Evolutionary conservation across 73 alveolate genomes (phyloP).

Genomic region (Tetrahymena thermophila): DNA sequence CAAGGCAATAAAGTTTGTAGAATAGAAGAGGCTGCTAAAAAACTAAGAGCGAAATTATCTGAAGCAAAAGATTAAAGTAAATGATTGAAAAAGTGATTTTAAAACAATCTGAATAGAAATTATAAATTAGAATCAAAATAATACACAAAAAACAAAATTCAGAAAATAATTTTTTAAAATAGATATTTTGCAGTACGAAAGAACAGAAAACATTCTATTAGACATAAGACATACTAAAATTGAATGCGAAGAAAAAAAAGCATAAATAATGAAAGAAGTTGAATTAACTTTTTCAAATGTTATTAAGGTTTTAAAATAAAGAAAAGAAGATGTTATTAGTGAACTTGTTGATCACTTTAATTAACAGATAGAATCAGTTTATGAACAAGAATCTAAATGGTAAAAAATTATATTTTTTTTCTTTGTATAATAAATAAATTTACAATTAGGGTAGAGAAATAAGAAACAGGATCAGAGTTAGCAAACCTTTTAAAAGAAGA

Average conservation of each 20-base stretch:
- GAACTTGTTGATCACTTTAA: conserved; percentile 5
- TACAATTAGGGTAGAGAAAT: background rate
- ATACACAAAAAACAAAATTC: conserved; percentile 1
- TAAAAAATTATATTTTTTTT: background rate
- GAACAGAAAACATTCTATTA: conserved; percentile 37
- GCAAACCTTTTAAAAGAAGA: background rate
- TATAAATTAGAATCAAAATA: background rate
- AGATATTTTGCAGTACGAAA: conserved; percentile 21
- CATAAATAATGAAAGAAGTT: conserved; percentile 17
- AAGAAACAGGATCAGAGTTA: background rate
- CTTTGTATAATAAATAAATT: background rate
- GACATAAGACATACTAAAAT: conserved; percentile 44
- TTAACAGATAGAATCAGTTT: background rate
- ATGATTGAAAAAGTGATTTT: background rate
- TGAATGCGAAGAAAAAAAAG: conserved; percentile 34
- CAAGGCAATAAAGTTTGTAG: conserved; percentile 23
- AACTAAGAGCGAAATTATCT: background rate
- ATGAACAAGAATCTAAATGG: conserved; percentile 22
- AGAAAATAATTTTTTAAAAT: background rate
- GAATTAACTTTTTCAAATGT: background rate
- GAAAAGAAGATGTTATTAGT: conserved; percentile 28
- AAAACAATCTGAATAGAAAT: background rate
- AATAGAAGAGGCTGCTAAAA: conserved; percentile 32
- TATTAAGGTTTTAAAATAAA: conserved; percentile 7
- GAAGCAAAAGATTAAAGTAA: background rate